Conservation (phyloP, 1,284 basidiomycete species). For the Moniliella sp. region DNA sequence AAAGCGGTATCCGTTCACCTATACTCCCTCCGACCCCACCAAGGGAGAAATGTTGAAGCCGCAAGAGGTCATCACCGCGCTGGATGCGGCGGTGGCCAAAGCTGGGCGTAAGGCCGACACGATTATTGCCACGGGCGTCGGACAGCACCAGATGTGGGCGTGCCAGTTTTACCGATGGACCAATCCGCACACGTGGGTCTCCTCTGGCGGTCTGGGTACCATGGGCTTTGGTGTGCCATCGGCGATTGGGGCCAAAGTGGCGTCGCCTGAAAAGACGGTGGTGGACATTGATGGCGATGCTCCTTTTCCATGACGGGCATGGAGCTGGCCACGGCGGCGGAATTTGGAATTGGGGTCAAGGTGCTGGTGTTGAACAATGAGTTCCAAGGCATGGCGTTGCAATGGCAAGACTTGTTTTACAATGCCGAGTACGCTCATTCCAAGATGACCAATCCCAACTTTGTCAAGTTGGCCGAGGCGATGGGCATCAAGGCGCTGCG, state of each 20-base stretch:
- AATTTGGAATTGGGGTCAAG: slow-evolving; percentile 82
- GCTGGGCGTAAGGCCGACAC: slow-evolving; percentile 62
- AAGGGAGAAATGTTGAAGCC: slow-evolving; percentile 62
- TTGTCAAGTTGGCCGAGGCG: slow-evolving; percentile 60
- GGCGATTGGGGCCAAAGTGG: slow-evolving; percentile 87
- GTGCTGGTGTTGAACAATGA: slow-evolving; percentile 37
- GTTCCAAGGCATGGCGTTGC: slow-evolving; percentile 66
- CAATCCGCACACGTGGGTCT: slow-evolving; percentile 66
- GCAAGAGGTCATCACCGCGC: slow-evolving; percentile 81
- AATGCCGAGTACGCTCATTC: slow-evolving; percentile 82
- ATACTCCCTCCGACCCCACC: slow-evolving; percentile 43
- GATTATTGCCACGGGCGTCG: slow-evolving; percentile 76
- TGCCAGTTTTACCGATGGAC: slow-evolving; percentile 83
- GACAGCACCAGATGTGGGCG: slow-evolving; percentile 99
- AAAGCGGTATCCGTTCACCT: slow-evolving; percentile 69
- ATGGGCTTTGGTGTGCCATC: slow-evolving; percentile 94
- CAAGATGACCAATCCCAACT: slow-evolving; percentile 79
- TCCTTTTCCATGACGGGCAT: slow-evolving; percentile 94
- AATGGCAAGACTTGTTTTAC: slow-evolving; percentile 97
- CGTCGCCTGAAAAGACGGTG: slow-evolving; percentile 73
- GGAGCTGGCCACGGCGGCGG: slow-evolving; percentile 81
- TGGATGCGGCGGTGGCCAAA: slow-evolving; percentile 44
- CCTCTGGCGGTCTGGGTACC: slow-evolving; percentile 75
- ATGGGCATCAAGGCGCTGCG: slow-evolving; percentile 81
- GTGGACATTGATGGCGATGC: slow-evolving; percentile 93